These are phyloP conservation scores for Zygoascus sp. DNA, from an alignment of 1,139 yeast genomes.

Conservation along the genomic window DNA sequence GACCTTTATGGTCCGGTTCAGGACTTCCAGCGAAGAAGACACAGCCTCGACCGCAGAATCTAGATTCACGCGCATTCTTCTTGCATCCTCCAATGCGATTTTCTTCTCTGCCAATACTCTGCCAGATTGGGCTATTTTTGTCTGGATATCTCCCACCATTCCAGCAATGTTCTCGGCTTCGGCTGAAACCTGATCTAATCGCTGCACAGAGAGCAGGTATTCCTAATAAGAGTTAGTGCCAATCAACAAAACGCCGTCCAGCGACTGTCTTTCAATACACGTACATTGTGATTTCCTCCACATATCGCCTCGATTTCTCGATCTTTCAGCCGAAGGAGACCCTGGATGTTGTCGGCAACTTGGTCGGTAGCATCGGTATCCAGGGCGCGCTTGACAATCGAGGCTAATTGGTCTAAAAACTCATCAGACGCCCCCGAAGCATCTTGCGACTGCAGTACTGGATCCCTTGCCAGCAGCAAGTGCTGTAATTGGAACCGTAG, in stretches of 20 bases:
- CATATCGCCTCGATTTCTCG: constrained; percentile 60
- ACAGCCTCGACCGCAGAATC: constrained; percentile 37
- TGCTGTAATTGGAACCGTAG: constrained; percentile 31
- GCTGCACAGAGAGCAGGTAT: constrained; percentile 47
- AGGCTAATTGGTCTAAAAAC: constrained; percentile 74
- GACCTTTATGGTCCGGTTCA: constrained; percentile 81
- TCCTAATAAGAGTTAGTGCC: constrained; percentile 24
- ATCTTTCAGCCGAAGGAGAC: constrained; percentile 56
- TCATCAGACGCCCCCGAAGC: constrained; percentile 49
- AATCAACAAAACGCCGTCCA: background rate
- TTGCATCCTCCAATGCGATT: constrained; percentile 29
- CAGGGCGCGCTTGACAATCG: constrained; percentile 69
- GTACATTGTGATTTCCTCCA: constrained; percentile 51
- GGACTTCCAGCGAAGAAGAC: constrained; percentile 64
- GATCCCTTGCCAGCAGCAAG: constrained; percentile 29
- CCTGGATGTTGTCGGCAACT: constrained; percentile 52
- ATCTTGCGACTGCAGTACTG: constrained; percentile 23
- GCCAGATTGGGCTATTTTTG: constrained; percentile 58
- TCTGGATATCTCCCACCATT: constrained; percentile 49
- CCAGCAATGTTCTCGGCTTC: constrained; percentile 52
- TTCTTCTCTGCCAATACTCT: constrained; percentile 52
- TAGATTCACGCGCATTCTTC: constrained; percentile 32
- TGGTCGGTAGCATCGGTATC: constrained; percentile 52
- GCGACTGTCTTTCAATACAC: background rate
- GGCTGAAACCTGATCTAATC: constrained; percentile 52